Evolutionary conservation across 805 yeast genomes (phyloP), one percentile per base, ranked within the genome.

Genomic region (Candida odintsovae): DNA sequence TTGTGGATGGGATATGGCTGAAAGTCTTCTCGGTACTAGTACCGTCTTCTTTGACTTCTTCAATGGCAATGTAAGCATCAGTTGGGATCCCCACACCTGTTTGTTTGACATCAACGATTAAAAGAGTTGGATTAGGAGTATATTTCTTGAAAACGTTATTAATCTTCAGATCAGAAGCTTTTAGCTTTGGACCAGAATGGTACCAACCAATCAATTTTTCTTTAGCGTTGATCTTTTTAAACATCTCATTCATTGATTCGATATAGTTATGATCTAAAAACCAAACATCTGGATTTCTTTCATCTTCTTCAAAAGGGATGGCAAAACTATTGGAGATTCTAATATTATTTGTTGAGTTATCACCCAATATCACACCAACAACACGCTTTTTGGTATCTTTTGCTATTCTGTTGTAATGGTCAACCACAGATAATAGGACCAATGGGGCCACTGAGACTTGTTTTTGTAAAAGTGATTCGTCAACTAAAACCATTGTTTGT

Each of bases 151-250:
- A 90, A 44, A 85, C 68, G 54, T 94, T 97, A 64, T 92, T 92
- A 60, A 94, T 94, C 63, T 86, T 87, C 52, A 94, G 72, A 63
- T 94, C 99, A 15, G 95, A 83, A 2, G 90, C 77, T 57, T 80
- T 82, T 54, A 95, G 76, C 65, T 90, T 90, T 18, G 98, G 97
- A 5, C 99, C 99, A 9, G 96, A 84, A 67, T 94, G 99, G 65
- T 94, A 94, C 99, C 99, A 94, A n/a, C 99, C 99, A 63, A 94
- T 82, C 41, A 94, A 75, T 64, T 82, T 87, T 66, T 94, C 99
- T 69, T 88, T 90, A 18, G 99, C 99, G 69, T 90, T 95, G 65
- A 94, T 90, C 66, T 95, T 94, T 64, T 87, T 89, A 70, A 90
- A 92, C 99, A 94, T 94, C 56, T 90, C 97, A 53, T 90, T 84